Percentiles rank a stretch among this genome's conserved stretches.
Evolutionary conservation across 139 green algal genomes (phyloP).

Genomic region (Chlorella vulgaris): DNA sequence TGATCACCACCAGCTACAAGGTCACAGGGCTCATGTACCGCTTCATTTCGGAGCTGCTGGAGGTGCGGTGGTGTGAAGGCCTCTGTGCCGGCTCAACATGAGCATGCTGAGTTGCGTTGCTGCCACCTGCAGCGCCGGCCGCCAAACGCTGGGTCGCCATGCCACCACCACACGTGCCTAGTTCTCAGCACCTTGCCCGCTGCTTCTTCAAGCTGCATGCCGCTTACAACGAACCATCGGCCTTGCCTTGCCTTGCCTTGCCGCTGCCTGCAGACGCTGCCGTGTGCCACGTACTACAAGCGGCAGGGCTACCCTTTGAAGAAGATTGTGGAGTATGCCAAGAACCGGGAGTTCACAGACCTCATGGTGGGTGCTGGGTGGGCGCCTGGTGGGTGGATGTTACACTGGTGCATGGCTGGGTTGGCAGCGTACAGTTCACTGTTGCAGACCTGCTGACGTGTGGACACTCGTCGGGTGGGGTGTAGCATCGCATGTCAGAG

Average conservation of each 20-base stretch:
- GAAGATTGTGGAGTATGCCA: slow-evolving; percentile 89
- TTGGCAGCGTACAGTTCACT: no score
- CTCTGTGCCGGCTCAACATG: background rate
- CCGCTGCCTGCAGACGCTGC: slow-evolving; percentile 60
- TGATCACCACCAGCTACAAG: slow-evolving; percentile 91
- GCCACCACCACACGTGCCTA: no score
- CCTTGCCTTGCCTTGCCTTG: background rate
- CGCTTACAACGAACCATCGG: background rate
- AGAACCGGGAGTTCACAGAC: slow-evolving; percentile 78
- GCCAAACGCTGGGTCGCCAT: no score
- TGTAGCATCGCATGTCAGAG: no score
- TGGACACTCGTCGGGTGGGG: no score
- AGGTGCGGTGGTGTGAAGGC: slow-evolving; percentile 27
- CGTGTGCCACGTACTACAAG: slow-evolving; percentile 88
- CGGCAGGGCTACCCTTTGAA: slow-evolving; percentile 84
- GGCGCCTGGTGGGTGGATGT: background rate
- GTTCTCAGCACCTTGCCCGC: no score
- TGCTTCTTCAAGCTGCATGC: no score
- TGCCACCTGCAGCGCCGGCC: background rate
- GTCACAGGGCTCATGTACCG: slow-evolving; percentile 82
- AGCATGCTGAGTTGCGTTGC: background rate
- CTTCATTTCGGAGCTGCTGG: slow-evolving; percentile 86
- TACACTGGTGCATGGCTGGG: no score
- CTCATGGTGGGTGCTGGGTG: slow-evolving; percentile 52
- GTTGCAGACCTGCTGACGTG: no score